Conservation (phyloP, 495 filamentous ascomycete genomes). For the Aspergillus affinis region DNA sequence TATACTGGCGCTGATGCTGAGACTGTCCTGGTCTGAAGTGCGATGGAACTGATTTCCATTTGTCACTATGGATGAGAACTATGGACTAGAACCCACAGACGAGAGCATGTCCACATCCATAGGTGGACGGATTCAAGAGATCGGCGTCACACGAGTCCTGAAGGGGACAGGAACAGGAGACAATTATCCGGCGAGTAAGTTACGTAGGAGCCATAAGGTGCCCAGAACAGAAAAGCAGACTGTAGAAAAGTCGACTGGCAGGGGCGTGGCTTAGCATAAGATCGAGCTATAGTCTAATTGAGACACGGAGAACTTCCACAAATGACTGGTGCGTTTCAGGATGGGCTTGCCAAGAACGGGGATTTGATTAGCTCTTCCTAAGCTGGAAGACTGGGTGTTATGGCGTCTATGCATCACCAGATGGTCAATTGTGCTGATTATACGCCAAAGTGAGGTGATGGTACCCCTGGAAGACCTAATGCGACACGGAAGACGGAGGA, state of each 20-base stretch:
- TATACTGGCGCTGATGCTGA: background rate
- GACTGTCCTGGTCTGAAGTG: background rate
- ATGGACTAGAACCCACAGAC: background rate
- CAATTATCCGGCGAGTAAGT: slow-evolving; percentile 2
- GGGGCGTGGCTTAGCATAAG: background rate
- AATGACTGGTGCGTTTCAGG: slow-evolving; percentile 24
- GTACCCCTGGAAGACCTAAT: background rate
- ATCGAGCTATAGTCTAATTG: slow-evolving; percentile 11
- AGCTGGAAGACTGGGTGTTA: background rate
- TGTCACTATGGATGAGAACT: background rate
- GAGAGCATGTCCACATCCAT: slow-evolving; percentile 1
- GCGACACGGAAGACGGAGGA: background rate
- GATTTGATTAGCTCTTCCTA: slow-evolving; percentile 1
- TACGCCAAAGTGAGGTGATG: background rate
- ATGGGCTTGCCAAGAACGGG: slow-evolving; percentile 13
- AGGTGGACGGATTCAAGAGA: slow-evolving; percentile 17
- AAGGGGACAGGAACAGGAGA: background rate
- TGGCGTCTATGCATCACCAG: background rate
- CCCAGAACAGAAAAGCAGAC: background rate
- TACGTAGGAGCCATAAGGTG: background rate
- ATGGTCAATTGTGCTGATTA: background rate
- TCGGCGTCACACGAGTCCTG: slow-evolving; percentile 9
- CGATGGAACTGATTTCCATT: background rate
- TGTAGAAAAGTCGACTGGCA: background rate
- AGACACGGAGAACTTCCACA: slow-evolving; percentile 22